Percentiles rank a stretch among this genome's conserved stretches.
Conservation (phyloP, 1,284 basidiomycete genomes). For the Papiliotrema fonsecae region DNA sequence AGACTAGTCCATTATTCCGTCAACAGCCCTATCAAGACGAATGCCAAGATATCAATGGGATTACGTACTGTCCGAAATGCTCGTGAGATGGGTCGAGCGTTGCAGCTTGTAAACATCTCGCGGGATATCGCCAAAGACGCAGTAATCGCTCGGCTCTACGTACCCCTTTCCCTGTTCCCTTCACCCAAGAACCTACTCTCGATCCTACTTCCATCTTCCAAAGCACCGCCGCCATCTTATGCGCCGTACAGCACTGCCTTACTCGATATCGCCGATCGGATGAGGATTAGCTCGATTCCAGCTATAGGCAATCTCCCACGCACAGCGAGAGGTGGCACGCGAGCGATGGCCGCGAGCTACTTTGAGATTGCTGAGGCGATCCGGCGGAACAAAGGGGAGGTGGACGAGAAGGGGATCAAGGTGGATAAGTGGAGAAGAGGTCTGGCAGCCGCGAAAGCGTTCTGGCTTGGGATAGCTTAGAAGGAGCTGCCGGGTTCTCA, state of each 20-base stretch:
- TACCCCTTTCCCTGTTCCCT: constrained; percentile 40
- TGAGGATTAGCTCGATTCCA: constrained; percentile 19
- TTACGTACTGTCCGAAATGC: constrained; percentile 16
- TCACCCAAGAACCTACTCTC: constrained; percentile 15
- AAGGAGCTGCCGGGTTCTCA: too few relatives aligned
- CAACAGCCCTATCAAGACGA: too few relatives aligned
- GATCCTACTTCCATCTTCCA: constrained; percentile 9
- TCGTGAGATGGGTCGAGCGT: constrained; percentile 47
- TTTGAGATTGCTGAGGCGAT: constrained; percentile 42
- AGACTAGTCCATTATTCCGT: not conserved
- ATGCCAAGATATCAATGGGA: not conserved
- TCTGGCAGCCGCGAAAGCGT: constrained; percentile 24
- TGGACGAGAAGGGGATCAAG: constrained; percentile 30
- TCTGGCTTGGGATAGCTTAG: constrained; percentile 18
- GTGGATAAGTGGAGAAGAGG: constrained; percentile 31
- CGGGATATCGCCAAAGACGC: constrained; percentile 47
- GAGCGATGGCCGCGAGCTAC: constrained; percentile 46
- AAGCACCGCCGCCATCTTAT: constrained; percentile 8
- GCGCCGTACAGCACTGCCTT: constrained; percentile 29
- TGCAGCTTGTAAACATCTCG: constrained; percentile 50
- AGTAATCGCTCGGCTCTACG: constrained; percentile 44
- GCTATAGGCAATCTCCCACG: constrained; percentile 40
- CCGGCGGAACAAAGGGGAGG: constrained; percentile 13
- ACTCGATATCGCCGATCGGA: constrained; percentile 31
- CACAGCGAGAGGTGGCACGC: constrained; percentile 37